Base-by-base conservation (phyloP, 352 stramenopile genomes). In the Globisporangium recalcitrans region DNA sequence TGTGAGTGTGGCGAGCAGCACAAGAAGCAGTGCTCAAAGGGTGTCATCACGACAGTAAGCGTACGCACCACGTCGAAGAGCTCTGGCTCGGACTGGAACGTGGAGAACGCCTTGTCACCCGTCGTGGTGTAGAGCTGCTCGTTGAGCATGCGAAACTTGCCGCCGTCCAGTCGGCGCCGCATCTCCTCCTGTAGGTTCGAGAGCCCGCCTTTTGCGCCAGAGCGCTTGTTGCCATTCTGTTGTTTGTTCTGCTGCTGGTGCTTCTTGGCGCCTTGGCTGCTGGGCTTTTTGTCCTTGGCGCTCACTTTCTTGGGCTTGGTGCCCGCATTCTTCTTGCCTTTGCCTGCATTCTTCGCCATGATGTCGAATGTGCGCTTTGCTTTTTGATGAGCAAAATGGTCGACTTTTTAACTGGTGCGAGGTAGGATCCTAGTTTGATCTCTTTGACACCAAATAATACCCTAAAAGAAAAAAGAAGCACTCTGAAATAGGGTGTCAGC, bases 111-210 rank as follows among this genome's bases (percentile, higher is more conserved):
- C 38, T 85, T 67, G 9, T 79, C 59, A 21, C 97, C 97, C n/a
- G 91, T 92, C 27, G 74, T 97, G 6, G 96, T 99, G 77, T 99
- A 99, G 16, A 99, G 71, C 69, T 98, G 88, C 75, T 99, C 97
- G 68, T 99, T 99, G 11, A 99, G 84, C 81, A 97, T 98, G 59
- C 97, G 91, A 77, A 99, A 99, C 69, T 98, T 92, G 53, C 89
- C 92, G 31, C 95, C 95, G 47, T 97, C 83, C 16, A 99, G 77
- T 13, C 94, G 87, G 14, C 85, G 83, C 19, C 91, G 84, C 78
- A 98, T 93, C 55, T 89, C 79, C 9, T 77, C 82, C 64, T 87
- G 75, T 73, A 87, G 82, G 55, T 71, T 71, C 14, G 77, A 87
- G 31, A 94, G 70, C 11, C 79, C 72, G 9, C 74, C 66, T 10